These are phyloP conservation scores for Dendrobium nobile DNA, from an alignment of 106 monocot genomes.

Conservation along the genomic window DNA sequence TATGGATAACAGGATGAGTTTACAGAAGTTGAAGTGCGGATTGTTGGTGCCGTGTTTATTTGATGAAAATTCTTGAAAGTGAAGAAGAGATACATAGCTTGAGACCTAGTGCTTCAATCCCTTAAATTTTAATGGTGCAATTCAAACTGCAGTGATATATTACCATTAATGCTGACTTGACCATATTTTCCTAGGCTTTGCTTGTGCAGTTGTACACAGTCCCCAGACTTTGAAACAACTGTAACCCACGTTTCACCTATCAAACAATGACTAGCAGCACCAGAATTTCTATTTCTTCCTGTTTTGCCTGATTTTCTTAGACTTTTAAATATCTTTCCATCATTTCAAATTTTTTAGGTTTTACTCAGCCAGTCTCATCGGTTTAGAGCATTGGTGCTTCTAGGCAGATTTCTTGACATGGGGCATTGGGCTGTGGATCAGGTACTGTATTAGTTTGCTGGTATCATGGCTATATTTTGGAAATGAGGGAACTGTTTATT, in stretches of 20 bases:
- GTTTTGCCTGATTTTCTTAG: background rate
- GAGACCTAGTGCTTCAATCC: background rate
- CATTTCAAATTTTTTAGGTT: conserved; percentile 43
- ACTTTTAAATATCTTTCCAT: background rate
- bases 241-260: background rate
- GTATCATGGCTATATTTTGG: background rate
- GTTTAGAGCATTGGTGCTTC: conserved; percentile 83
- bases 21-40: too few species aligned
- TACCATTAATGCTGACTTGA: background rate
- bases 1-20: too few species aligned
- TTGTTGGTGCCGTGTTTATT: too few species aligned
- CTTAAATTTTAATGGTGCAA: background rate
- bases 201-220: background rate
- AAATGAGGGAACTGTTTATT: background rate
- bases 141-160: background rate
- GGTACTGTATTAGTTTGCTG: conserved; percentile 29
- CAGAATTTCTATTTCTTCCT: background rate
- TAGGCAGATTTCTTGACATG: conserved; percentile 99
- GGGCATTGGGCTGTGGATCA: conserved; percentile 95
- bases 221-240: background rate
- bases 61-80: too few species aligned
- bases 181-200: background rate
- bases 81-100: background rate
- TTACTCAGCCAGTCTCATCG: conserved; percentile 95
- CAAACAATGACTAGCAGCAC: background rate